A percentile compares a stretch with the other conserved stretches of the same genome.
phyloP scores from a whole-genome alignment of 306 rosid genomes.

The Potentilla sterilis region DNA sequence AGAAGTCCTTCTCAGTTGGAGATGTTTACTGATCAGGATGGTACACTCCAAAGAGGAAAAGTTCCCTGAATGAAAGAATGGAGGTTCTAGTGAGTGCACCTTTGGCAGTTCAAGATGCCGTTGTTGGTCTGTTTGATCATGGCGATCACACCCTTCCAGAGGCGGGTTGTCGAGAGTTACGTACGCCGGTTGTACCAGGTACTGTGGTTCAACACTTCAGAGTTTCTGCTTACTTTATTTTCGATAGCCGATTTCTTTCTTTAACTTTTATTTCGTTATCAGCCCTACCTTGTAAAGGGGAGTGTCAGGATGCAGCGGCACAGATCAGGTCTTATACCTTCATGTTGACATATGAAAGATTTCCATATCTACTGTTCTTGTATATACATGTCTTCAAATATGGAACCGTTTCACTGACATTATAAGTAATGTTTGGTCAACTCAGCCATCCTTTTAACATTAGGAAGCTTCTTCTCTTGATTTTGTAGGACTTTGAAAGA shows the following conservation, averaged over 20 bases:
- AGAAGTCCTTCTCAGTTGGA: constrained; percentile 98
- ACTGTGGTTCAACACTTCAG: constrained; percentile 23
- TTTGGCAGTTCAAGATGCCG: constrained; percentile 98
- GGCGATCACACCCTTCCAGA: constrained; percentile 97
- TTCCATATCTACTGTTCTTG: too few relatives aligned
- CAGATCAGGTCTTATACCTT: constrained; percentile 87
- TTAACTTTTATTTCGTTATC: constrained; percentile 38
- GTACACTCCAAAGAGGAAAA: constrained; percentile 96
- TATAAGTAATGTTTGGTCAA: too few relatives aligned
- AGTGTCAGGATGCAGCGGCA: constrained; percentile 99
- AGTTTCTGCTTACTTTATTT: constrained; percentile 9
- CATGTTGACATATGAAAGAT: constrained; percentile 31
- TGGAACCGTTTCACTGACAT: too few relatives aligned
- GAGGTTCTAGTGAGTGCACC: constrained; percentile 96
- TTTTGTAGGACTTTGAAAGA: too few relatives aligned
- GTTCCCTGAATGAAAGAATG: constrained; percentile 95
- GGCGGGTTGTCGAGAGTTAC: constrained; percentile 93
- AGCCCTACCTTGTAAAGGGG: constrained; percentile 97
- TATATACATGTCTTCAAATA: too few relatives aligned
- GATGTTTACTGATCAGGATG: constrained; percentile 93
- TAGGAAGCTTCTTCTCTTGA: too few relatives aligned
- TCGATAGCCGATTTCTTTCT: constrained; percentile 20
- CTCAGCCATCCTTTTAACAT: too few relatives aligned
- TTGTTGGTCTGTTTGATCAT: constrained; percentile 96
- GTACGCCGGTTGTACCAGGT: constrained; percentile 96